A percentile compares a stretch with the other conserved stretches of the same genome.
phyloP scores from a whole-genome alignment of 2,329 filamentous ascomycete species.

The Trichoderma sp. region DNA sequence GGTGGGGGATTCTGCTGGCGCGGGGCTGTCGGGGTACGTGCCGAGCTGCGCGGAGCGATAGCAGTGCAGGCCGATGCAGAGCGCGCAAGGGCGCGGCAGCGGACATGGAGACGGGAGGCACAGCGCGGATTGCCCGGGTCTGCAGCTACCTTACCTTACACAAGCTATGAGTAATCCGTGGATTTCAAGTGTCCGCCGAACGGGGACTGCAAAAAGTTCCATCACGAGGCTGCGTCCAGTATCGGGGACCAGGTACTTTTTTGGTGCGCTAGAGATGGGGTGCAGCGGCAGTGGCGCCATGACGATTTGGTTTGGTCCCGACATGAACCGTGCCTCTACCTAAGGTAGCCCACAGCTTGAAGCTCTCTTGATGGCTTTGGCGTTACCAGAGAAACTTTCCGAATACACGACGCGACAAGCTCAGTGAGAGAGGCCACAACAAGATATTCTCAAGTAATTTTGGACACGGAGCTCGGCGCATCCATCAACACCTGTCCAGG shows the following conservation, averaged over 20 bases:
- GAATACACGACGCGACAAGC: too few relatives aligned
- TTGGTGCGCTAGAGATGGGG: neutral
- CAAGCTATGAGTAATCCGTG: neutral
- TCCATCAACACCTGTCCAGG: too few relatives aligned
- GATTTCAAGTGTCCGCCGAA: neutral
- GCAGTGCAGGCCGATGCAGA: conserved; percentile 15
- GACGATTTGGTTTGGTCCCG: too few relatives aligned
- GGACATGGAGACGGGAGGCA: conserved; percentile 8
- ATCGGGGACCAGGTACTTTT: conserved; percentile 6
- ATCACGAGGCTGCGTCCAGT: neutral
- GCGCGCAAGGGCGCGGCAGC: conserved; percentile 1
- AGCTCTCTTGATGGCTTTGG: neutral
- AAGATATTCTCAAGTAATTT: too few relatives aligned
- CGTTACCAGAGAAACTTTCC: too few relatives aligned
- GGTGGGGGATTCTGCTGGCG: conserved; percentile 21
- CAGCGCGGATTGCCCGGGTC: neutral
- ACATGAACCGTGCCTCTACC: too few relatives aligned
- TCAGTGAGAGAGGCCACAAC: too few relatives aligned
- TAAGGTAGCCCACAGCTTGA: neutral
- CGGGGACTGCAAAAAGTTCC: neutral
- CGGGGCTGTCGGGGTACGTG: conserved; percentile 17
- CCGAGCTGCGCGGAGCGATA: neutral
- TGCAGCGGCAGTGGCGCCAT: conserved; percentile 9
- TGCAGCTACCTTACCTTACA: too few relatives aligned
- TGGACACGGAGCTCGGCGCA: too few relatives aligned